These are phyloP conservation scores for Poa annua DNA, from an alignment of 176 grass and related monocot species.

Conservation along the genomic window DNA sequence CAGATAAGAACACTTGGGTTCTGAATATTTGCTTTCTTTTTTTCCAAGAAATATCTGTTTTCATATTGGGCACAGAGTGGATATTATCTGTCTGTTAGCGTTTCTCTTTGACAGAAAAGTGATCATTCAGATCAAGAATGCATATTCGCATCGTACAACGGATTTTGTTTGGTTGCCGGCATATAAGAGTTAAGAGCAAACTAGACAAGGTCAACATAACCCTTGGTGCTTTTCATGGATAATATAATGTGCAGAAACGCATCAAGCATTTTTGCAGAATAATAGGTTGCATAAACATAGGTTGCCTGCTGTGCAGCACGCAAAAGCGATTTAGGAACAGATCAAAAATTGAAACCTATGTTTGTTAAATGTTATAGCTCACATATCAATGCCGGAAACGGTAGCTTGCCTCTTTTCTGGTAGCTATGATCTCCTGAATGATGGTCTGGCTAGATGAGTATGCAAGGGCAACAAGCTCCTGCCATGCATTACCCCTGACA, in stretches of 20 bases:
- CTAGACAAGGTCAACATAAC: neutral
- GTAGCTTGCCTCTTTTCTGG: slow-evolving; percentile 90
- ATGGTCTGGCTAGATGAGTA: slow-evolving; percentile 63
- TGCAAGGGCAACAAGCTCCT: slow-evolving; percentile 67
- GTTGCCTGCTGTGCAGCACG: neutral
- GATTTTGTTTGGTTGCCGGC: neutral
- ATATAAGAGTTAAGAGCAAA: slow-evolving; percentile 23
- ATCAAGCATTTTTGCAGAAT: slow-evolving; percentile 9
- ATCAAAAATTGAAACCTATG: slow-evolving; percentile 7
- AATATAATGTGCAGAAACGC: neutral
- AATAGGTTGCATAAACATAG: neutral
- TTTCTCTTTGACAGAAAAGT: neutral
- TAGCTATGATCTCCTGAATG: slow-evolving; percentile 63
- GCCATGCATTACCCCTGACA: slow-evolving; percentile 79
- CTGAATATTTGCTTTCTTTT: neutral
- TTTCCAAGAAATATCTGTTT: slow-evolving; percentile 6
- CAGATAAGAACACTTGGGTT: neutral
- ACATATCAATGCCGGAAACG: slow-evolving; percentile 42
- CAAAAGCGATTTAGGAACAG: neutral
- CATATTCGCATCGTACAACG: neutral
- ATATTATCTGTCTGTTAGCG: neutral
- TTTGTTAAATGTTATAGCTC: slow-evolving; percentile 33
- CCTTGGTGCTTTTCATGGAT: neutral
- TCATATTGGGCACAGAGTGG: neutral
- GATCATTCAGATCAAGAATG: neutral